Conservation (phyloP, 345 rosid genomes). For the Raphanus sativus region DNA sequence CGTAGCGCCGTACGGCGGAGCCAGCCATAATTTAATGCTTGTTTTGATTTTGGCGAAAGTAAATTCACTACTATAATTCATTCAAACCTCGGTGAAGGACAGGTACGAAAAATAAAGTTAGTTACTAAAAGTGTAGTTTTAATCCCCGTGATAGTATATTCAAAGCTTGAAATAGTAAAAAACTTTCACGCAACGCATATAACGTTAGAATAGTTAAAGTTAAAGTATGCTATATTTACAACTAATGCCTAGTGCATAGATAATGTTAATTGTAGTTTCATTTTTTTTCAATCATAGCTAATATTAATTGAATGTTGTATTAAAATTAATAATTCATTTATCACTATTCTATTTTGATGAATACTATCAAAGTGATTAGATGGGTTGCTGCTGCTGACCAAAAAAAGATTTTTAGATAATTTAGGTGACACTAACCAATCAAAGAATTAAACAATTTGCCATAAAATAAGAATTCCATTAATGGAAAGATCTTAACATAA, state of each 20-base stretch:
- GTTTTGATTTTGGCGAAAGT: background rate
- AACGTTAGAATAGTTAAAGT: background rate
- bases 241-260: background rate
- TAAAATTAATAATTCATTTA: background rate
- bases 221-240: background rate
- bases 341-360: background rate
- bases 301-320: background rate
- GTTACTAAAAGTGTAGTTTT: background rate
- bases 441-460: conserved; percentile 17
- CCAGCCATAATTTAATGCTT: background rate
- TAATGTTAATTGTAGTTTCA: conserved; percentile 5
- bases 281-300: background rate
- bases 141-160: background rate
- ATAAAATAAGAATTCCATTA: conserved; percentile 22
- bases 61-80: background rate
- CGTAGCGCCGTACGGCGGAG: background rate
- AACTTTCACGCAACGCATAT: background rate
- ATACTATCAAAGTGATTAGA: conserved; percentile 19
- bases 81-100: background rate
- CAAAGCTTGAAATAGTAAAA: background rate
- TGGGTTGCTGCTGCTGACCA: background rate
- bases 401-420: background rate
- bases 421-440: conserved; percentile 28
- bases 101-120: background rate
- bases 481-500: conserved; percentile 30